Evolutionary conservation across 2,329 filamentous ascomycete species (phyloP).

Genomic region (Cyclaneusma minus): DNA sequence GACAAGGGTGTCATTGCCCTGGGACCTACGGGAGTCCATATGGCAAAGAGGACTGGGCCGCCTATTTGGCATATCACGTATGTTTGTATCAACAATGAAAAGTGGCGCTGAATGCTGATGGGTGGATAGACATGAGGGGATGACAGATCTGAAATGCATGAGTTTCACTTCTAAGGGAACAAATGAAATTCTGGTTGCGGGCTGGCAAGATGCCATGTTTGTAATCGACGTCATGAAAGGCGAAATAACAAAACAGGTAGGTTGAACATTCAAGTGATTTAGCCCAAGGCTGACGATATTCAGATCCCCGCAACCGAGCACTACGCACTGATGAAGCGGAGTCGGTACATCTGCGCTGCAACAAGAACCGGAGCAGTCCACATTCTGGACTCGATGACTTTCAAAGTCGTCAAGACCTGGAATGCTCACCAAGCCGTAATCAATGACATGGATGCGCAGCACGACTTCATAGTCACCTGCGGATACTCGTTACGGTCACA

Average conservation of each 20-base stretch:
- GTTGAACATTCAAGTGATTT: slow-evolving; percentile 3
- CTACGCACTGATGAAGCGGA: slow-evolving; percentile 86
- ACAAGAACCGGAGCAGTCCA: slow-evolving; percentile 72
- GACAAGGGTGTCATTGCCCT: slow-evolving; percentile 83
- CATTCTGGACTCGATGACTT: slow-evolving; percentile 66
- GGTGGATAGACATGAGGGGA: slow-evolving; percentile 45
- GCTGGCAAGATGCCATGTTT: slow-evolving; percentile 76
- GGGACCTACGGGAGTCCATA: slow-evolving; percentile 70
- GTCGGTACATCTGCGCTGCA: slow-evolving; percentile 81
- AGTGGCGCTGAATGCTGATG: slow-evolving; percentile 8
- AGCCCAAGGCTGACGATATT: slow-evolving; percentile 16
- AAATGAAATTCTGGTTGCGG: slow-evolving; percentile 72
- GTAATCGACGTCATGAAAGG: slow-evolving; percentile 57
- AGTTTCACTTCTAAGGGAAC: slow-evolving; percentile 81
- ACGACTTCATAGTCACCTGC: slow-evolving; percentile 90
- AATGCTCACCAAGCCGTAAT: slow-evolving; percentile 78
- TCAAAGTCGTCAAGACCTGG: slow-evolving; percentile 73
- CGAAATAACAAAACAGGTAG: slow-evolving; percentile 50
- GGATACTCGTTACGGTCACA: slow-evolving; percentile 82
- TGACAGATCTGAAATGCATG: slow-evolving; percentile 87
- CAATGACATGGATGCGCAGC: slow-evolving; percentile 93
- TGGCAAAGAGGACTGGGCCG: slow-evolving; percentile 68
- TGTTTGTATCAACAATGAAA: slow-evolving; percentile 4
- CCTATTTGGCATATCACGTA: slow-evolving; percentile 81
- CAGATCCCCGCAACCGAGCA: slow-evolving; percentile 56